Conservation (phyloP, 345 rosid genomes). For the Boechera divaricarpa region DNA sequence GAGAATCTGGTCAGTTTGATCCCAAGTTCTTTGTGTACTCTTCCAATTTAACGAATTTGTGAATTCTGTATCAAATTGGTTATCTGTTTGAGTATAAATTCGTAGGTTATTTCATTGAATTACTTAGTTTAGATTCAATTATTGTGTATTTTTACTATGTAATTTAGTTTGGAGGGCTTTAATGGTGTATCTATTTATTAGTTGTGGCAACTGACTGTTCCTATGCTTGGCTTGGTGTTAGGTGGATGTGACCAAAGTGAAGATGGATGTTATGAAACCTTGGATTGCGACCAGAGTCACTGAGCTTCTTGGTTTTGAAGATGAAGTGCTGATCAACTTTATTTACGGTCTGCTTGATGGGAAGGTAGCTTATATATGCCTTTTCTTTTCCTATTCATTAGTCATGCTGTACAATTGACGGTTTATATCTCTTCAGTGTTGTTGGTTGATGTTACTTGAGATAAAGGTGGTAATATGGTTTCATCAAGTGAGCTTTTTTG, state of each 20-base stretch:
- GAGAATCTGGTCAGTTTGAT: constrained; percentile 69
- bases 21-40: background rate
- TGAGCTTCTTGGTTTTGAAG: constrained; percentile 96
- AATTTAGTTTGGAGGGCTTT: background rate
- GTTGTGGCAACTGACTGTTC: background rate
- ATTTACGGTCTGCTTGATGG: constrained; percentile 91
- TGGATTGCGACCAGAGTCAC: constrained; percentile 96
- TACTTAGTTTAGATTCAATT: constrained; percentile 8
- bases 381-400: background rate
- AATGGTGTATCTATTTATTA: background rate
- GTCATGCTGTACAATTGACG: background rate
- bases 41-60: background rate
- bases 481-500: constrained; percentile 25
- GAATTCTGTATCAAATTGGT: background rate
- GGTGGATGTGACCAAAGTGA: constrained; percentile 90
- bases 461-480: constrained; percentile 23
- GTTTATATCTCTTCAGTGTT: background rate
- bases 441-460: constrained; percentile 20
- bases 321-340: constrained; percentile 97
- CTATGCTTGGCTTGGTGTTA: constrained; percentile 38
- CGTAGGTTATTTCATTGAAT: background rate
- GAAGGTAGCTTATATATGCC: constrained; percentile 56
- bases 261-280: constrained; percentile 93
- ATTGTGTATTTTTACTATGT: background rate
- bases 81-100: background rate